phyloP scores from a whole-genome alignment of 2,329 filamentous ascomycete genomes.

The Cladosporium velox region DNA sequence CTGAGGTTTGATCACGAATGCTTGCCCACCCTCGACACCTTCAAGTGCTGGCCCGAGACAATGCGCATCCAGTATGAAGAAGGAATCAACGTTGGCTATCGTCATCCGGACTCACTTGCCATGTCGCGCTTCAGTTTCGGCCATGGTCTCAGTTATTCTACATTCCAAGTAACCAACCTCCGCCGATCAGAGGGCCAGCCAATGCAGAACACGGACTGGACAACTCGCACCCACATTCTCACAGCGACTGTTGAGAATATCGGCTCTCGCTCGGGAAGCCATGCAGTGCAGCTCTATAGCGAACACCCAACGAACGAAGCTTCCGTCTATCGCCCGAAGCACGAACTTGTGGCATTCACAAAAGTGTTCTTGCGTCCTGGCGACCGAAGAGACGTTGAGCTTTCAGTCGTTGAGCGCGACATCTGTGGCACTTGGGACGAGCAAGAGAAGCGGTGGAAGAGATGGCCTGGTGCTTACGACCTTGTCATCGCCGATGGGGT shows the following conservation, averaged over 20 bases:
- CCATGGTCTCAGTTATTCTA: conserved; percentile 75
- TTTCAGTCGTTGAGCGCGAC: not conserved
- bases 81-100: conserved; percentile 71
- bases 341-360: not conserved
- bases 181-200: not conserved
- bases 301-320: not conserved
- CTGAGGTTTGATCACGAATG: not conserved
- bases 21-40: conserved; percentile 43
- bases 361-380: not conserved
- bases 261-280: not conserved
- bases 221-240: not conserved
- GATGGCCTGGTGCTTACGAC: not conserved
- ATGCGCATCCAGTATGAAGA: conserved; percentile 59
- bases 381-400: not conserved
- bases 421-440: not conserved
- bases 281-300: not conserved
- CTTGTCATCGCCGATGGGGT: not conserved
- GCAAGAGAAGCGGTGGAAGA: not conserved
- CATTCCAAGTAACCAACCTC: conserved; percentile 64
- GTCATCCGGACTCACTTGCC: conserved; percentile 39
- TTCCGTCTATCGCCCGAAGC: not conserved
- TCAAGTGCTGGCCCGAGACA: conserved; percentile 61
- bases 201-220: not conserved
- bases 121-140: conserved; percentile 68
- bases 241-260: not conserved